These are phyloP conservation scores for Sordariomycetes sp. DNA, from an alignment of 2,329 filamentous ascomycete genomes.

Conservation along the genomic window DNA sequence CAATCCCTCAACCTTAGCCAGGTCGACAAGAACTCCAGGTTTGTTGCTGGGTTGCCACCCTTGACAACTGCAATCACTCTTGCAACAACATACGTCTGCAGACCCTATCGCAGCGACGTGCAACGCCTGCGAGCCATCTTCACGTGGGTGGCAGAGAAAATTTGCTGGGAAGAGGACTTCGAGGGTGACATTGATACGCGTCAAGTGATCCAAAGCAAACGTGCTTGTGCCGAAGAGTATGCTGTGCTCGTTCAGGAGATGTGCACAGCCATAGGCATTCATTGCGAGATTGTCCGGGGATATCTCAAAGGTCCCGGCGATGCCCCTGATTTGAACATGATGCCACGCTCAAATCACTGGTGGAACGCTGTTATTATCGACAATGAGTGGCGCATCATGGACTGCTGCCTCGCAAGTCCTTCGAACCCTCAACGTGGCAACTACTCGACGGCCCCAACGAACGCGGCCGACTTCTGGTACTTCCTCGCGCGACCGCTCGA, in stretches of 20 bases:
- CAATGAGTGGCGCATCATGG: constrained; percentile 92
- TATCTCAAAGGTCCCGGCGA: constrained; percentile 91
- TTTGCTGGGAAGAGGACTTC: constrained; percentile 91
- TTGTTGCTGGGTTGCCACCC: constrained; percentile 73
- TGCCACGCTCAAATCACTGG: constrained; percentile 90
- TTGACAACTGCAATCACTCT: constrained; percentile 74
- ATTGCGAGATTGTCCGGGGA: constrained; percentile 78
- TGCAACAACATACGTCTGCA: constrained; percentile 85
- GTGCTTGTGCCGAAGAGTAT: constrained; percentile 83
- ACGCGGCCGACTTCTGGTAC: constrained; percentile 79
- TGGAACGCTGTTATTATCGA: constrained; percentile 95
- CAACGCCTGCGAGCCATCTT: constrained; percentile 92
- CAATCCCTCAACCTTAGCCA: constrained; percentile 68
- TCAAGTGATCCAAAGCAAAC: constrained; percentile 73
- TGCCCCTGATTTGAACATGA: constrained; percentile 65
- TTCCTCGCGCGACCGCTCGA: constrained; percentile 86
- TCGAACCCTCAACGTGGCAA: constrained; percentile 73
- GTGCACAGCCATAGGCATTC: constrained; percentile 82
- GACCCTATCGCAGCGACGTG: constrained; percentile 88
- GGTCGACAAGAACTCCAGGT: constrained; percentile 93
- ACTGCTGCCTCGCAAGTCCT: constrained; percentile 84
- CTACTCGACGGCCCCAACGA: constrained; percentile 65
- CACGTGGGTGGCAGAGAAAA: constrained; percentile 92
- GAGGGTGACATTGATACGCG: constrained; percentile 77
- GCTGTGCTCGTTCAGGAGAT: constrained; percentile 84